These are phyloP conservation scores for Fagus sylvatica DNA, from an alignment of 306 rosid genomes.

Conservation along the genomic window DNA sequence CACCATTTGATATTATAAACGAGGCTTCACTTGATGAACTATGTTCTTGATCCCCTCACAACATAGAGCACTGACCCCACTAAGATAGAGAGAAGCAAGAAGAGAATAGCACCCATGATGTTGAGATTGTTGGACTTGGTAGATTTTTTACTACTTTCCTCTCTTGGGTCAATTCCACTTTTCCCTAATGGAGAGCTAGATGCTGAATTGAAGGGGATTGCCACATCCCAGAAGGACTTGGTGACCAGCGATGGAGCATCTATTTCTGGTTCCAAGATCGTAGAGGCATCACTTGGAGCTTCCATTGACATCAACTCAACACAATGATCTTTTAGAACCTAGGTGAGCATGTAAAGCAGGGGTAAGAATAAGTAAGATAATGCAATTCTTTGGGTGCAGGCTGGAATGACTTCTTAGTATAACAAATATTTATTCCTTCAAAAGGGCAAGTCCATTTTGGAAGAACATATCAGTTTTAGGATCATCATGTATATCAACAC, in stretches of 20 bases:
- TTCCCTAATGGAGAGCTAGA: conserved; percentile 32
- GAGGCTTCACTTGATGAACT: neutral
- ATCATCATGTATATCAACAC: no score
- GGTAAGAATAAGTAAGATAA: conserved; percentile 7
- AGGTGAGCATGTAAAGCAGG: conserved; percentile 15
- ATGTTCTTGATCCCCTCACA: conserved; percentile 21
- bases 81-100: conserved; percentile 52
- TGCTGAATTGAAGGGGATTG: conserved; percentile 41
- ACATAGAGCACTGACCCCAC: conserved; percentile 50
- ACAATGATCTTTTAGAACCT: conserved; percentile 55
- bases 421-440: neutral
- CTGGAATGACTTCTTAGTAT: neutral
- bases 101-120: conserved; percentile 45
- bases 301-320: conserved; percentile 56
- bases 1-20: neutral
- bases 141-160: conserved; percentile 27
- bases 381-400: neutral
- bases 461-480: neutral
- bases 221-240: conserved; percentile 72
- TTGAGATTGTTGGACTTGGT: conserved; percentile 31
- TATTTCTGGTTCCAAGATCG: conserved; percentile 72
- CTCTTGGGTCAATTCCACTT: conserved; percentile 28
- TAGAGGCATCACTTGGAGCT: conserved; percentile 42
- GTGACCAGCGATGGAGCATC: conserved; percentile 42
- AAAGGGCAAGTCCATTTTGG: neutral